Conservation (phyloP, 148 eudicot genomes). For the Persicaria tinctoria region DNA sequence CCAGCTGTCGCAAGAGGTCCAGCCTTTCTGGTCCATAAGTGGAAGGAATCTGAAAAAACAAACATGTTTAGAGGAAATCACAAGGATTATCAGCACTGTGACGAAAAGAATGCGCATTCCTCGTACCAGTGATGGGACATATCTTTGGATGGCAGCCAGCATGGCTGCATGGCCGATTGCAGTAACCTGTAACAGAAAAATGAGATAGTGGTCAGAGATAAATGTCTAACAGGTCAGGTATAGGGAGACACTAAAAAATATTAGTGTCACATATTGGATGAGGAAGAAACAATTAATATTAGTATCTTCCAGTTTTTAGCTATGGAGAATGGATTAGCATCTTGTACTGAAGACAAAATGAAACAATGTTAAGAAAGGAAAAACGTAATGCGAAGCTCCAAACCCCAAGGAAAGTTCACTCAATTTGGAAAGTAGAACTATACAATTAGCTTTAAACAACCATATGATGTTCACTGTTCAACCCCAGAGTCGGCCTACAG, state of each 20-base stretch:
- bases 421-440: background rate
- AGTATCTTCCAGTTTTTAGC: background rate
- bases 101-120: background rate
- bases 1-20: constrained; percentile 77
- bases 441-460: background rate
- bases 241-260: background rate
- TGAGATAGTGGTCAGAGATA: background rate
- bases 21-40: constrained; percentile 87
- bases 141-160: constrained; percentile 96
- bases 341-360: background rate
- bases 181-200: constrained; percentile 58
- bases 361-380: background rate
- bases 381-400: too few relatives aligned
- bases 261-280: background rate
- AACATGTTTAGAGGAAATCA: constrained; percentile 4
- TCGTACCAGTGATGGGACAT: constrained; percentile 66
- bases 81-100: background rate
- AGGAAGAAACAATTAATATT: background rate
- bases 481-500: background rate
- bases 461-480: background rate
- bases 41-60: constrained; percentile 67
- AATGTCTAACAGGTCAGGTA: background rate
- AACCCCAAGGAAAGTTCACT: too few relatives aligned
- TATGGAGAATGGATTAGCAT: background rate
- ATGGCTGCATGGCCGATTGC: constrained; percentile 99